A percentile compares a stretch with the other conserved stretches of the same genome.
phyloP scores from a whole-genome alignment of 306 rosid genomes.

The Gleditsia sinensis region DNA sequence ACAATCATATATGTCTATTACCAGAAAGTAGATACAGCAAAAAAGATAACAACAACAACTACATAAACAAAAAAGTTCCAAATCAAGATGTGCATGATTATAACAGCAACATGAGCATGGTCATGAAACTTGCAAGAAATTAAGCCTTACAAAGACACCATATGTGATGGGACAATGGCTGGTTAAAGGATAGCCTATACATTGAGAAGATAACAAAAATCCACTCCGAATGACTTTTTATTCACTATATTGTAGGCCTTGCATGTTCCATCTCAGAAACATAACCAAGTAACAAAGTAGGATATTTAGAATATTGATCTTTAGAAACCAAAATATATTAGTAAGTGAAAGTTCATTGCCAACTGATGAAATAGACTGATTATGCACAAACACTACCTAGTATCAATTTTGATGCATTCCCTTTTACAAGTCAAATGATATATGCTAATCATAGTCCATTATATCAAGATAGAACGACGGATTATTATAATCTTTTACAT shows the following conservation, averaged over 20 bases:
- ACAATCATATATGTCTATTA: background rate
- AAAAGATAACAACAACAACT: background rate
- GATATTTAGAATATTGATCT: conserved; percentile 1
- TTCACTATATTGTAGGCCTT: background rate
- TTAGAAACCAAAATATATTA: background rate
- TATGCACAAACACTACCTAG: background rate
- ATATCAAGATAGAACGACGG: background rate
- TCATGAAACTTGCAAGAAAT: background rate
- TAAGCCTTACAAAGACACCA: background rate
- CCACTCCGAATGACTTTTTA: background rate
- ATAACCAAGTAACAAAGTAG: background rate
- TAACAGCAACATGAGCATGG: background rate
- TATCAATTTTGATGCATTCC: background rate
- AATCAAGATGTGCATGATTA: background rate
- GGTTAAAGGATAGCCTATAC: background rate
- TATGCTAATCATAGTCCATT: background rate
- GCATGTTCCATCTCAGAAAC: background rate
- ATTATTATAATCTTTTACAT: background rate
- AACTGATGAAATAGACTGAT: background rate
- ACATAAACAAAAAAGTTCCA: background rate
- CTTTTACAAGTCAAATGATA: background rate
- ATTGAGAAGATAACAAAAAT: background rate
- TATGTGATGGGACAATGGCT: background rate
- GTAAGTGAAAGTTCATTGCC: conserved; percentile 4
- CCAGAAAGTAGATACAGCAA: background rate